phyloP scores from a whole-genome alignment of 108 stramenopile species.

The Skeletonema marinoi region DNA sequence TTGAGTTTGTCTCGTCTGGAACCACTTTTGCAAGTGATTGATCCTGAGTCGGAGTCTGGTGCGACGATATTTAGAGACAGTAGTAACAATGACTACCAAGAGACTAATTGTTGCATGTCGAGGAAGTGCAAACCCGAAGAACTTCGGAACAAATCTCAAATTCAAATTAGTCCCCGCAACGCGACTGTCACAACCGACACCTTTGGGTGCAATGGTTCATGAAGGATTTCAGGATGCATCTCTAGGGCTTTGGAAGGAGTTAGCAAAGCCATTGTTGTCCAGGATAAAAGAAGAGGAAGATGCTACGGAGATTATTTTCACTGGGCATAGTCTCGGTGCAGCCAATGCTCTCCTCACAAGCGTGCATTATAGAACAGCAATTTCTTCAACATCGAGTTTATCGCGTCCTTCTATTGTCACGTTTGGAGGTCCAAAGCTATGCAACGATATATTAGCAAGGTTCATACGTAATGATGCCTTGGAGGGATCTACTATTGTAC shows the following conservation, averaged over 20 bases:
- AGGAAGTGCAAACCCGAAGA: conserved; percentile 54
- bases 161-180: conserved; percentile 54
- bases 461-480: conserved; percentile 35
- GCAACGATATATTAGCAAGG: conserved; percentile 46
- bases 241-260: conserved; percentile 53
- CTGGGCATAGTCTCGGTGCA: conserved; percentile 44
- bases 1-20: conserved; percentile 27
- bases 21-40: conserved; percentile 58
- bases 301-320: conserved; percentile 27
- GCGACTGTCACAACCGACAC: conserved; percentile 17
- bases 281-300: conserved; percentile 3
- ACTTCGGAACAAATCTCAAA: conserved; percentile 60
- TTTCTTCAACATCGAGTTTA: background rate
- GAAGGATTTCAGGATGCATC: conserved; percentile 64
- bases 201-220: conserved; percentile 37
- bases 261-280: conserved; percentile 30
- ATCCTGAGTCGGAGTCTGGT: conserved; percentile 55
- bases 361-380: conserved; percentile 42
- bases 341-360: conserved; percentile 54
- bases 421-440: conserved; percentile 64
- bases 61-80: conserved; percentile 53
- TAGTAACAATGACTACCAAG: background rate
- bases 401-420: conserved; percentile 43
- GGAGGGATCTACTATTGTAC: conserved; percentile 40
- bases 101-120: conserved; percentile 62